Evolutionary conservation across 108 stramenopile genomes (phyloP), one percentile per base, ranked within the genome.

Genomic region (Skeletonema marinoi): DNA sequence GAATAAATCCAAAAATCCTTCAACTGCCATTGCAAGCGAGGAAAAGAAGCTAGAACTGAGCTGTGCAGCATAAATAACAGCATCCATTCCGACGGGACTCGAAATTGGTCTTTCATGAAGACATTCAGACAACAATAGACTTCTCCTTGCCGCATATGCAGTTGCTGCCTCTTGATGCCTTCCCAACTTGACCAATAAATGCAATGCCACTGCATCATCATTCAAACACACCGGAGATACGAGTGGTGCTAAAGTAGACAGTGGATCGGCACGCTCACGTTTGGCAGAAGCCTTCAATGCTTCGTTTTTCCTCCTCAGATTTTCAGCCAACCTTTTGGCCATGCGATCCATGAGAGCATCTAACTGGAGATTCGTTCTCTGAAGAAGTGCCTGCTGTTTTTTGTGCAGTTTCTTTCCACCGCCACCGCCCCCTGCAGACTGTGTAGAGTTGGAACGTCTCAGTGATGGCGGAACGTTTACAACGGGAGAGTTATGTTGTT

Each of bases 31-130:
- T 16, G 93, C 88, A 25, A 94, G 86, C 32, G 87, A 89, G 10
- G 91, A 91, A 77, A 94, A 94, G 85, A 94, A 94, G 70, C 89
- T 88, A 60, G 92, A 90, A 60, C 93, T 94, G 11, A 94, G 78
- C 76, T 94, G 93, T 29, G 93, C 88, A 58, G 93, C 87, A 50
- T 92, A 94, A 74, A 94, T 94, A 17, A 92, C 93, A 60, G 90
- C 78, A 60, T 94, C 93, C 65, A 91, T 89, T 33, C 86, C 88
- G 51, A 68, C 67, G 19, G 79, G 73, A 44, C 68, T 69, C 10
- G 91, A 87, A 31, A 94, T 88, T 16, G 91, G 91, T 65, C 89
- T 80, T 81, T 94, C 93, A 65, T 94, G 85, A 32, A 94, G 86
- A 71, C 89, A 87, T 78, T 94, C 93, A 54, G 88, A 71, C 59